Conservation (phyloP, 495 filamentous ascomycete species). For the Penicillium macrosclerotiorum region DNA sequence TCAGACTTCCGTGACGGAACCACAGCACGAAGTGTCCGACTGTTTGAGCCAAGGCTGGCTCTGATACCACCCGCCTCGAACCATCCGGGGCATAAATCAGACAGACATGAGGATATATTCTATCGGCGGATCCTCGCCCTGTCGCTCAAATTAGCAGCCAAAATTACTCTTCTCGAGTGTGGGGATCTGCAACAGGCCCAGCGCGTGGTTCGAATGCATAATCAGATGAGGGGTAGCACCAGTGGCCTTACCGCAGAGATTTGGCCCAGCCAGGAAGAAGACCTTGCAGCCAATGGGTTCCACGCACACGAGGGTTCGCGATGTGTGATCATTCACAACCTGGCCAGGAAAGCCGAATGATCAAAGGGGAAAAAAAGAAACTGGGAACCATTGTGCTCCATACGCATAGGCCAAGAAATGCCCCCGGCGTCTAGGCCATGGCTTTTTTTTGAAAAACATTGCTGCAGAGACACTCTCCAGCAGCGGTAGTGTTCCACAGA, state of each 20-base stretch:
- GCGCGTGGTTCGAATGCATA: slow-evolving; percentile 27
- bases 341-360: not conserved
- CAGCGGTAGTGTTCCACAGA: not conserved
- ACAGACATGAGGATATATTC: slow-evolving; percentile 37
- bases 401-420: too few species aligned
- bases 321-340: slow-evolving; percentile 22
- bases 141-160: slow-evolving; percentile 17
- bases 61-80: slow-evolving; percentile 60
- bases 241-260: slow-evolving; percentile 9
- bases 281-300: slow-evolving; percentile 19
- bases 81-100: not conserved
- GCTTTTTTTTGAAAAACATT: too few species aligned
- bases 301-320: slow-evolving; percentile 22
- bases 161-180: slow-evolving; percentile 38
- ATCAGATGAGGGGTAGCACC: not conserved
- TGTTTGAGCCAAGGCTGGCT: slow-evolving; percentile 74
- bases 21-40: slow-evolving; percentile 70
- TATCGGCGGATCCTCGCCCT: slow-evolving; percentile 33
- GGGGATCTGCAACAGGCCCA: slow-evolving; percentile 34
- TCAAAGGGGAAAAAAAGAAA: too few species aligned
- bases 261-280: slow-evolving; percentile 19
- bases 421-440: too few species aligned
- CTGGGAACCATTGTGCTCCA: too few species aligned
- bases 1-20: slow-evolving; percentile 50
- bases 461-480: too few species aligned